These are phyloP conservation scores for Cystobasidium tubakii DNA, from an alignment of 768 basidiomycete genomes.

Conservation along the genomic window DNA sequence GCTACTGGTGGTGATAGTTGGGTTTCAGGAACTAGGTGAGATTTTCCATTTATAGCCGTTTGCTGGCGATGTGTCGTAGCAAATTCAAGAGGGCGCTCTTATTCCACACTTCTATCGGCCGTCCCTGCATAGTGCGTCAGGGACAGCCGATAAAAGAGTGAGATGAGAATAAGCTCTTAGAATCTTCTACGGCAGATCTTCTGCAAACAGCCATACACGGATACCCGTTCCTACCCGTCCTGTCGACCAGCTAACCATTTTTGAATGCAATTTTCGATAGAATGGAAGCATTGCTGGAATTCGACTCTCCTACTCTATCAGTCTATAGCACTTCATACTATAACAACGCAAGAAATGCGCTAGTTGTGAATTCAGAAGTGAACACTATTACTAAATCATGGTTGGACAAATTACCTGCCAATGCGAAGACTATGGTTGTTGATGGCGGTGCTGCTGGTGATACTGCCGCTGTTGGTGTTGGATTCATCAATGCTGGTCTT, in stretches of 20 bases:
- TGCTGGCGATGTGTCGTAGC: too few species aligned
- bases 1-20: constrained; percentile 4
- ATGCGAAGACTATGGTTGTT: constrained; percentile 54
- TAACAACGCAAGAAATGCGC: not conserved
- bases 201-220: too few species aligned
- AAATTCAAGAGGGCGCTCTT: too few species aligned
- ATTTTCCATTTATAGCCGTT: too few species aligned
- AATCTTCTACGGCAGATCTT: too few species aligned
- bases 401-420: constrained; percentile 49
- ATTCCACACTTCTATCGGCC: too few species aligned
- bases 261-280: not conserved
- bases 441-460: constrained; percentile 64
- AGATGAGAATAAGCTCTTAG: too few species aligned
- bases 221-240: too few species aligned
- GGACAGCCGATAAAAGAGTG: too few species aligned
- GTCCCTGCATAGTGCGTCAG: too few species aligned
- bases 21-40: constrained; percentile 22
- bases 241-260: too few species aligned
- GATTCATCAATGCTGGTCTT: constrained; percentile 18
- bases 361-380: constrained; percentile 38
- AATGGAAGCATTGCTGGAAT: constrained; percentile 55
- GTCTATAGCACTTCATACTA: constrained; percentile 51
- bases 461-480: constrained; percentile 54
- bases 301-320: constrained; percentile 53
- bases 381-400: constrained; percentile 54